A percentile compares a stretch with the other conserved stretches of the same genome.
phyloP scores from a whole-genome alignment of 768 basidiomycete species.

The Macrolepiota dolichaula region DNA sequence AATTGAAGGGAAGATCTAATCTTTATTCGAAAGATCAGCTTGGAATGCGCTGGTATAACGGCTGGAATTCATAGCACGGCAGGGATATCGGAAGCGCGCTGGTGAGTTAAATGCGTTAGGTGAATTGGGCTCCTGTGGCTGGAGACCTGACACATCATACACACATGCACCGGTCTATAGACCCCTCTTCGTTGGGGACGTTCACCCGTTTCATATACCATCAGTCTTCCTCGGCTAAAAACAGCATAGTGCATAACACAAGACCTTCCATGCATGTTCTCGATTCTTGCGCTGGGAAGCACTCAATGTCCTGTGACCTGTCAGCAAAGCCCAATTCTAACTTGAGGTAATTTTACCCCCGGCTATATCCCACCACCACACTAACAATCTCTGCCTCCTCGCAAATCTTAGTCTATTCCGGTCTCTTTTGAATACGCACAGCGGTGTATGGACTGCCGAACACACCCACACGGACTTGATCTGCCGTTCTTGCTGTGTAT shows the following conservation, averaged over 20 bases:
- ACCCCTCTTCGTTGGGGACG: neutral
- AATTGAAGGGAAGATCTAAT: too few relatives aligned
- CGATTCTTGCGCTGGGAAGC: neutral
- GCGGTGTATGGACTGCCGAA: neutral
- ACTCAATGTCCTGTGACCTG: neutral
- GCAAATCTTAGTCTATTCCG: neutral
- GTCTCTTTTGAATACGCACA: neutral
- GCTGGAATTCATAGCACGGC: neutral
- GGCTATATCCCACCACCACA: neutral
- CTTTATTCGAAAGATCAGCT: too few relatives aligned
- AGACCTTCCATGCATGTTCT: neutral
- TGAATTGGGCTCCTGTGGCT: neutral
- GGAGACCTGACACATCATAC: neutral
- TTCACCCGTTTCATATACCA: neutral
- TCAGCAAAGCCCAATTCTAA: neutral
- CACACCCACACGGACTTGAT: neutral
- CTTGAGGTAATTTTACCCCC: neutral
- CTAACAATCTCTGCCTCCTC: neutral
- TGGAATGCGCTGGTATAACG: too few relatives aligned
- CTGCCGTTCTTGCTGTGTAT: neutral
- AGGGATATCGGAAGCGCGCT: neutral
- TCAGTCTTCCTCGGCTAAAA: neutral
- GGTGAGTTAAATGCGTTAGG: neutral
- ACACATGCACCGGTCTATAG: neutral
- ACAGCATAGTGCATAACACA: neutral